Base-by-base conservation (phyloP, 2,329 filamentous ascomycete genomes). In the Cordyceps farinosa region DNA sequence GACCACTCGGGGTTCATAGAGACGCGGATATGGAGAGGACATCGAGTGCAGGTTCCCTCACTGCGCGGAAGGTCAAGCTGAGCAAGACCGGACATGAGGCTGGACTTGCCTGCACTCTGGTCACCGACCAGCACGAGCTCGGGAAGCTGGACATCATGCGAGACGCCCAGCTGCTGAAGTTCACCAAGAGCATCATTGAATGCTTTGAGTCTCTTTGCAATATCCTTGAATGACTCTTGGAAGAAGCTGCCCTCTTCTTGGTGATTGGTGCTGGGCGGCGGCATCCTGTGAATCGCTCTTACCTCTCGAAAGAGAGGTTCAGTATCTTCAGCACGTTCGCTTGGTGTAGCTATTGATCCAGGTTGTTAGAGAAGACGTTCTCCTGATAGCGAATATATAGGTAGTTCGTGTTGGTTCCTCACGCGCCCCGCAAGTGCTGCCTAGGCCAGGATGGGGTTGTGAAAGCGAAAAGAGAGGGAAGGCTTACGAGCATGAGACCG, bases 41-140 rank as follows among this genome's bases (percentile, higher is more conserved):
- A 96, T 0, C 89, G 79, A 0, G 92, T 97, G 70, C 92, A 96
- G 0, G 89, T 90, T 0, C 88, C 89, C 4, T 84, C 83, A 47
- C 83, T 85, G 1, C 89, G 82, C 0, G 91, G 91, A 0, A 94
- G 84, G 27, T 87, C 87, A 30, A 95, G 87, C 4, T 88, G 89
- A 0, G 83, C 80, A 53, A 90, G 83, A 0, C 84, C 87, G 13
- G 87, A 87, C 82, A 84, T 84, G 5, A 84, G 70, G 34, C 79
- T 92, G 0, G 88, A 92, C 71, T 97, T 97, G 0, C 92, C 93
- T 0, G 91, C 89, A 0, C 86, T 90, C 70, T 97, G 92, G 55
- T 96, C 92, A 0, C 92, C 92, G 0, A 96, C 86, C 0, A 96
- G 84, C 6, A 94, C 90, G 10, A 96, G 86, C 68, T 92, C 91